Evolutionary conservation across 1,284 basidiomycete species (phyloP).

Genomic region (Leccinum huronense): DNA sequence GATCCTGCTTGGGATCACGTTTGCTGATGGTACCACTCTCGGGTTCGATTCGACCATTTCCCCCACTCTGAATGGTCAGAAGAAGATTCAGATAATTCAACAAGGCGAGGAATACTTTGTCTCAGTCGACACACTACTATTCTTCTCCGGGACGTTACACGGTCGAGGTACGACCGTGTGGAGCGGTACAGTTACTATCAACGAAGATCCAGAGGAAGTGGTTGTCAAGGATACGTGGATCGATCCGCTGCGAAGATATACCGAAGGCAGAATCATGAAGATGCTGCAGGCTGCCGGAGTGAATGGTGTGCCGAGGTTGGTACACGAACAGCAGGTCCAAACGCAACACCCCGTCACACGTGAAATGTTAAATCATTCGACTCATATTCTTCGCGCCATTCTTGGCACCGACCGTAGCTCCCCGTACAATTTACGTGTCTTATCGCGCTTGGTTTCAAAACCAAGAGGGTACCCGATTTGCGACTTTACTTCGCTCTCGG

Average conservation of each 20-base stretch:
- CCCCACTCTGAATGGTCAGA: background rate
- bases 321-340: background rate
- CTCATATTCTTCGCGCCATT: background rate
- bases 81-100: background rate
- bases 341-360: background rate
- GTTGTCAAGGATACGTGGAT: background rate
- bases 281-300: background rate
- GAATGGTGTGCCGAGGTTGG: background rate
- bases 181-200: background rate
- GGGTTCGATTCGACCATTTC: background rate
- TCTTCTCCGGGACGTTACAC: background rate
- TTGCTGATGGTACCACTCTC: background rate
- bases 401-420: background rate
- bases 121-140: background rate
- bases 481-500: background rate
- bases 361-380: too few relatives aligned
- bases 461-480: constrained; percentile 5
- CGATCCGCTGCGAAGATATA: background rate
- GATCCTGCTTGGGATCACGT: background rate
- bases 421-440: background rate
- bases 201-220: background rate
- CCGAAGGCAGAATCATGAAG: background rate
- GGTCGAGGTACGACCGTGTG: background rate
- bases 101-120: background rate
- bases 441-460: constrained; percentile 5